Evolutionary conservation across 805 yeast species (phyloP), one percentile per base, ranked within the genome.

Genomic region (Clavispora santaluciae): DNA sequence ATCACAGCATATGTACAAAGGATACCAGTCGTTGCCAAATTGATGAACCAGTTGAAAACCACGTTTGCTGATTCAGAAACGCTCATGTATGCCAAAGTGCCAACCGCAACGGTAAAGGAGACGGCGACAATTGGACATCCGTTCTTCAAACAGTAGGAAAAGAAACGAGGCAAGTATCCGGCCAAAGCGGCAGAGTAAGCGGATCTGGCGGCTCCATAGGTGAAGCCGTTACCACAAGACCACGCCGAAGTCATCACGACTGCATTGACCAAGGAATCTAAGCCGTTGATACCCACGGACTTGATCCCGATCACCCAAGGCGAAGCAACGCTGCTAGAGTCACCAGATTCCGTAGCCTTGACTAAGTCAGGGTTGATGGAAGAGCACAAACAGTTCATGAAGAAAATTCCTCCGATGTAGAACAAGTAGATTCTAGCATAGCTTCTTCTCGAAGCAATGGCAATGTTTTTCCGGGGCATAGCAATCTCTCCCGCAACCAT

Each of bases 121-220:
- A 82, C 80, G 4, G 86, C 71, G 44, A 69, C 67, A 23, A 83
- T 69, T 7, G 95, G 95, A 10, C 83, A 83, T 43, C 95, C 95
- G 33, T 73, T 69, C 35, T 68, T 72, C 48, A 79, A 74, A 53
- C 91, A 83, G 45, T 63, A 67, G 10, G 76, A 64, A 49, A 87
- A 84, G 33, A 84, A 49, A 28, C 65, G 65, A 9, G 95, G 95
- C 1, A 91, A 83, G 59, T 86, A 86, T 39, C 95, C 95, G 2
- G 95, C 89, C 25, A 89, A 81, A 50, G 86, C 82, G 0, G 90
- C 84, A 1, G 93, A 76, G 51, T 62, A 64, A 5, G 61, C 57
- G 24, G 57, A 46, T 58, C 69, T 56, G 18, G 66, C 59, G 5
- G 69, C 61, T n/a, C 63, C 63, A 39, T 60, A 64, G 20, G 57